A percentile compares a stretch with the other conserved stretches of the same genome.
These are phyloP conservation scores for Excoecaria cochinchinensis DNA, from an alignment of 345 rosid genomes.

Conservation along the genomic window DNA sequence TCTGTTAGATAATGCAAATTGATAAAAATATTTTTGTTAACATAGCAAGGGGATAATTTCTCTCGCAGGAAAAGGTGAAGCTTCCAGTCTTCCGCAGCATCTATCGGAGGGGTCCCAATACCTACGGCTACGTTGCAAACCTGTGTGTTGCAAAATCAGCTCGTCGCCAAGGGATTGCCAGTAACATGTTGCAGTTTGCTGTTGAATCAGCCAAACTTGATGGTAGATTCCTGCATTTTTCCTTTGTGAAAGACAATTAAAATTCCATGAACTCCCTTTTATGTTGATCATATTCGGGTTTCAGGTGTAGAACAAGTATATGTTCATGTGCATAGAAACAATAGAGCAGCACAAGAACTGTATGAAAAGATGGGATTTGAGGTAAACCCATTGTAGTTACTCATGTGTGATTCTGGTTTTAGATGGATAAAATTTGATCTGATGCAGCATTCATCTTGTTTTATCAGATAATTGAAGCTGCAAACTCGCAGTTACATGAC, in stretches of 20 bases:
- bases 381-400: slow-evolving; percentile 41
- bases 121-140: slow-evolving; percentile 74
- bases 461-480: slow-evolving; percentile 61
- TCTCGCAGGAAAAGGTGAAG: slow-evolving; percentile 60
- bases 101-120: slow-evolving; percentile 38
- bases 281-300: slow-evolving; percentile 14
- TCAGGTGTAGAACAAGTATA: slow-evolving; percentile 64
- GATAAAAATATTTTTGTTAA: not conserved
- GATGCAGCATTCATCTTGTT: slow-evolving; percentile 10
- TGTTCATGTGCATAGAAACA: slow-evolving; percentile 72
- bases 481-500: slow-evolving; percentile 39
- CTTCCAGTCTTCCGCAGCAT: slow-evolving; percentile 50
- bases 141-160: slow-evolving; percentile 80
- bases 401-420: slow-evolving; percentile 9
- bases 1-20: not conserved
- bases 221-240: slow-evolving; percentile 39
- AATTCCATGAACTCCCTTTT: slow-evolving; percentile 7
- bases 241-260: not conserved
- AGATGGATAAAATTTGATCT: slow-evolving; percentile 8
- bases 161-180: slow-evolving; percentile 80
- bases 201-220: slow-evolving; percentile 54
- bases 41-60: slow-evolving; percentile 13
- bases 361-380: slow-evolving; percentile 66
- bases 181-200: slow-evolving; percentile 70
- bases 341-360: slow-evolving; percentile 58